Base-by-base conservation (phyloP, 208 protist genomes). In the Trypanosomatidae sp. region DNA sequence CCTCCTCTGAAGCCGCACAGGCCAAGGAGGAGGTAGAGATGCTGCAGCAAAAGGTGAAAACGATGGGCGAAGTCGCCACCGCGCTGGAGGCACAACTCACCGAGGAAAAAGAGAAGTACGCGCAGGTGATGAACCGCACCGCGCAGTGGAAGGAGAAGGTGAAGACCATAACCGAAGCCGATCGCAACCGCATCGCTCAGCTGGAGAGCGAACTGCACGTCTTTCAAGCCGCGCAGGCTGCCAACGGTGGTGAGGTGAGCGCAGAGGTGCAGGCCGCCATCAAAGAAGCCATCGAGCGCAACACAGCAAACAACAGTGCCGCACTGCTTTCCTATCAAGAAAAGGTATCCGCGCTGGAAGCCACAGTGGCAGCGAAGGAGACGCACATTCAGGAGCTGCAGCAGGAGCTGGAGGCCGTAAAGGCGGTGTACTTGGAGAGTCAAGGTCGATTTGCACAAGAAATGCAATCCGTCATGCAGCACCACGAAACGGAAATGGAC, bases 91-190 rank as follows among this genome's bases (percentile, higher is more conserved):
- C 67, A 44, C 82, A 95, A 62, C 55, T 97, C 4, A 69, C 59
- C 6, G 77, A 88, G 55, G 82, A 92, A 36, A 92, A 87, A 64
- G 46, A 36, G 33, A 85, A 80, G 36, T 81, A 78, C 56, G 53
- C 60, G 0, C 22, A 47, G 17, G 65, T 91, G 36, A 65, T 85
- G 46, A 84, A 82, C 56, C 92, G 85, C 44, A 74, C 89, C n/a
- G 62, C 68, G 6, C 56, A 55, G 50, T 95, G 89, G 91, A 91
- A 91, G 67, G 82, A 87, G 28, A 87, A 86, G 67, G 84, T 95
- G 3, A 84, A 89, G 60, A 66, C 62, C 0, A 66, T 84, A 0
- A 86, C 80, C 13, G 70, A 84, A 19, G 73, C 80, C 0, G 88
- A 95, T 68, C 76, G 84, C 17, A 49, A 59, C 12, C 64, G 68